Conservation (phyloP, 345 rosid genomes). For the Eucalyptus brandiana region DNA sequence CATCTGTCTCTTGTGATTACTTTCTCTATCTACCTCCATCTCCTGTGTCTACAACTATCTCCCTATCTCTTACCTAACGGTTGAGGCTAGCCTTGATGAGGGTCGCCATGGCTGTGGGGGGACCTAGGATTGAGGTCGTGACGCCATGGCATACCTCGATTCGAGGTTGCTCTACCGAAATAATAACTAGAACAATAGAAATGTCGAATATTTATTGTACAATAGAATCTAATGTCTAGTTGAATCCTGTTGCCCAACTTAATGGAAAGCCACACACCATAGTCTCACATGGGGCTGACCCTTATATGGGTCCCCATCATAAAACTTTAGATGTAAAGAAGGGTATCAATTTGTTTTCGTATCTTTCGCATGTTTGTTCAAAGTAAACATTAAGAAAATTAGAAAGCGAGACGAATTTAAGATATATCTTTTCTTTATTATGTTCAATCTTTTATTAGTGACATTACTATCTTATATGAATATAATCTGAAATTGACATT, state of each 20-base stretch:
- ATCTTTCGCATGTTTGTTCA: not conserved
- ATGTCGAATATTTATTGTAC: not conserved
- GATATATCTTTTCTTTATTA: not conserved
- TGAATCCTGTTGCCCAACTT: not conserved
- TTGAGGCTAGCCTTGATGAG: not conserved
- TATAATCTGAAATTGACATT: not conserved
- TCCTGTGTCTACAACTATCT: not conserved
- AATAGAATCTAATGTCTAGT: not conserved
- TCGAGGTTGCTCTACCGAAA: accelerated
- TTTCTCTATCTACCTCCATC: not conserved
- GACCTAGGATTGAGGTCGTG: not conserved
- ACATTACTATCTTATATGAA: not conserved
- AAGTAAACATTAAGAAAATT: not conserved
- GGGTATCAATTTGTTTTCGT: not conserved
- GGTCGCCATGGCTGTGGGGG: not conserved
- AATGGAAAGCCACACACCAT: not conserved
- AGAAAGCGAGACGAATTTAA: not conserved
- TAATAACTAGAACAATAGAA: not conserved
- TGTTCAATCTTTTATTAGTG: not conserved
- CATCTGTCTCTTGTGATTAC: not conserved
- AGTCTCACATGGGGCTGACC: not conserved
- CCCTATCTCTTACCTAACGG: not conserved
- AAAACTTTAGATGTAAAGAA: not conserved
- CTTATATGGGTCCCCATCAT: not conserved
- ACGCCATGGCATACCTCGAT: not conserved